Base-by-base conservation (phyloP, 1,284 basidiomycete species). In the Coniophora puteana region DNA sequence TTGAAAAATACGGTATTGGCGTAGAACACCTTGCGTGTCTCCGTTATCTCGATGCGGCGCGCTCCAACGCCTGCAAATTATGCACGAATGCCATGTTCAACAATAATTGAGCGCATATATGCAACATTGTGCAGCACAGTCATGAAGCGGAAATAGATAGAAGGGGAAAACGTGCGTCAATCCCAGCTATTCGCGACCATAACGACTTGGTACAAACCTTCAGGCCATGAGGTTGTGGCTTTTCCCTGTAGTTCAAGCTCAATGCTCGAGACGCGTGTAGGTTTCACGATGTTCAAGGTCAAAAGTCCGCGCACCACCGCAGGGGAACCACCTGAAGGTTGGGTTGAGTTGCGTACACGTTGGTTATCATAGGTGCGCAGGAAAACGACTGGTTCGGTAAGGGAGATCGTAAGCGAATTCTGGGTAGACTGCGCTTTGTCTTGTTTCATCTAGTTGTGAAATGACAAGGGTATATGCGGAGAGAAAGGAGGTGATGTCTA, bases 301-400 rank as follows among this genome's bases (percentile, higher is more conserved):
- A 98, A 73, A 10, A 97, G 69, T n/a, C 93, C 95, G 28, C 95
- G 76, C 23, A 99, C 71, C 61, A 94, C 74, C 6, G 92, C 84
- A 2, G 89, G 83, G 30, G 72, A 65, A 28, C 74, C 73, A 17
- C 69, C 66, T 18, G 70, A 63, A 16, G 68, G 59, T n/a, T n/a
- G n/a, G n/a, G n/a, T n/a, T n/a, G n/a, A n/a, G n/a, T n/a, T n/a
- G n/a, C n/a, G n/a, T 48, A n/a, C n/a, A n/a, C n/a, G n/a, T 71
- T 71, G 44, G 70, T 69, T 13, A 72, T 68, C 69, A 18, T 34
- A 25, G 20, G 4, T 40, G 41, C 82, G 76, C 24, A 94, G 76
- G 58, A 90, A 89, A 50, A 93, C 80, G 46, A 89, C 85, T 6
- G 87, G 81, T 62, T 93, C 91, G 0, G 87, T 84, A 48, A 94